Percentiles rank a stretch among this genome's conserved stretches.
Evolutionary conservation across 495 filamentous ascomycete species (phyloP).

Genomic region (Neurospora discreta): DNA sequence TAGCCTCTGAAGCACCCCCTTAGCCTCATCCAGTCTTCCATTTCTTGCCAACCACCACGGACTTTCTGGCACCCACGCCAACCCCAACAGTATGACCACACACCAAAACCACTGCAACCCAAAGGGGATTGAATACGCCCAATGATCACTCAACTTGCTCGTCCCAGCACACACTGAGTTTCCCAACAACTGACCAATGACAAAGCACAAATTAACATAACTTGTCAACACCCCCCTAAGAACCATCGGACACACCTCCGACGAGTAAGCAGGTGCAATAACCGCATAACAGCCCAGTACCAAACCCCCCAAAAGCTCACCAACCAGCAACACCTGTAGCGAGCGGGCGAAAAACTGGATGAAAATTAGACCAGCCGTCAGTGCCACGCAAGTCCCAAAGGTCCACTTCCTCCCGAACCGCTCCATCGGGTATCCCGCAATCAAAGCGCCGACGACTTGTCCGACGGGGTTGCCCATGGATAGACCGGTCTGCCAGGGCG

Average conservation of each 20-base stretch:
- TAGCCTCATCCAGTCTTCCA: conserved; percentile 39
- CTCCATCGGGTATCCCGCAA: conserved; percentile 36
- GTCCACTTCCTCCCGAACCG: conserved; percentile 35
- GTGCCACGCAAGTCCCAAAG: conserved; percentile 28
- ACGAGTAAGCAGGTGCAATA: conserved; percentile 51
- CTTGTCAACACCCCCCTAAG: conserved; percentile 46
- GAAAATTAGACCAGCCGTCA: conserved; percentile 40
- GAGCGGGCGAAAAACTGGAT: conserved; percentile 46
- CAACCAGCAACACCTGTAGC: conserved; percentile 31
- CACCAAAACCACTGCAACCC: conserved; percentile 60
- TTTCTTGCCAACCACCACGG: conserved; percentile 56
- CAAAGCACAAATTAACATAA: conserved; percentile 57
- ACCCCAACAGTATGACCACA: conserved; percentile 42
- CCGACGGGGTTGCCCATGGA: conserved; percentile 34
- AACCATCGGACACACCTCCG: conserved; percentile 49
- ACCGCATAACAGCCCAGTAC: conserved; percentile 42
- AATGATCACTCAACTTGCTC: conserved; percentile 27
- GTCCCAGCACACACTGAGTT: conserved; percentile 43
- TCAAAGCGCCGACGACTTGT: conserved; percentile 35
- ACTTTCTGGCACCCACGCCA: conserved; percentile 48
- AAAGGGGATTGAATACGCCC: conserved; percentile 49
- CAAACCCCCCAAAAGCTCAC: conserved; percentile 42
- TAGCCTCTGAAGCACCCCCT: conserved; percentile 32
- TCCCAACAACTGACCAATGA: conserved; percentile 51
- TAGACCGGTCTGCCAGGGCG: conserved; percentile 38